Evolutionary conservation across 2,329 filamentous ascomycete genomes (phyloP).

Genomic region (Pseudopyricularia cyperi): DNA sequence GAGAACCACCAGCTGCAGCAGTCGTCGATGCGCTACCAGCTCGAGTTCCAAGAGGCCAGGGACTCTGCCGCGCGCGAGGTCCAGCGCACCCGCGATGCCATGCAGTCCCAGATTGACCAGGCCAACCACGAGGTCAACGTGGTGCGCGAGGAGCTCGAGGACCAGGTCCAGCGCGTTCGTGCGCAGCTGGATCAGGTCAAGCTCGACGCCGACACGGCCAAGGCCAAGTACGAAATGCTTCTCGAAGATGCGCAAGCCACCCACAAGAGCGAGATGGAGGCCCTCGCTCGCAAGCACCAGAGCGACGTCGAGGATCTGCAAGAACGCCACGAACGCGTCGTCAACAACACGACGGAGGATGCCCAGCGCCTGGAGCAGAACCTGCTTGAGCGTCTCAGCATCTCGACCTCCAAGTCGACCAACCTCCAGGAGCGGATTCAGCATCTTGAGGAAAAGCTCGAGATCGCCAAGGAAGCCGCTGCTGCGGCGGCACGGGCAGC

Average conservation of each 20-base stretch:
- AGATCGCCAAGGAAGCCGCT: slow-evolving; percentile 79
- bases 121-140: slow-evolving; percentile 79
- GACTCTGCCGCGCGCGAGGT: slow-evolving; percentile 71
- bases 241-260: slow-evolving; percentile 67
- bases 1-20: slow-evolving; percentile 65
- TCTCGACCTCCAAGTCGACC: slow-evolving; percentile 73
- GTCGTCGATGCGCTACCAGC: slow-evolving; percentile 55
- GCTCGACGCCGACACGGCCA: slow-evolving; percentile 68
- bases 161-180: slow-evolving; percentile 60
- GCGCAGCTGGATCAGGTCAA: slow-evolving; percentile 64
- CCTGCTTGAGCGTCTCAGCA: slow-evolving; percentile 64
- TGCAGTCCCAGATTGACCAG: slow-evolving; percentile 71
- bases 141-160: slow-evolving; percentile 69
- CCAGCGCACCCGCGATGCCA: slow-evolving; percentile 61
- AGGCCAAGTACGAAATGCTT: slow-evolving; percentile 70
- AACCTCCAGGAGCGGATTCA: slow-evolving; percentile 75
- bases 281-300: slow-evolving; percentile 44
- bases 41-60: slow-evolving; percentile 73
- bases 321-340: slow-evolving; percentile 59
- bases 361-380: slow-evolving; percentile 68
- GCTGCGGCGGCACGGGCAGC: slow-evolving; percentile 70
- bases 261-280: slow-evolving; percentile 42
- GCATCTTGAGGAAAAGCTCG: slow-evolving; percentile 80
- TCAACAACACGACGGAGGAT: slow-evolving; percentile 68
- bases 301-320: slow-evolving; percentile 63